phyloP scores from a whole-genome alignment of 495 filamentous ascomycete genomes.

The Amphirosellinia nigrospora region DNA sequence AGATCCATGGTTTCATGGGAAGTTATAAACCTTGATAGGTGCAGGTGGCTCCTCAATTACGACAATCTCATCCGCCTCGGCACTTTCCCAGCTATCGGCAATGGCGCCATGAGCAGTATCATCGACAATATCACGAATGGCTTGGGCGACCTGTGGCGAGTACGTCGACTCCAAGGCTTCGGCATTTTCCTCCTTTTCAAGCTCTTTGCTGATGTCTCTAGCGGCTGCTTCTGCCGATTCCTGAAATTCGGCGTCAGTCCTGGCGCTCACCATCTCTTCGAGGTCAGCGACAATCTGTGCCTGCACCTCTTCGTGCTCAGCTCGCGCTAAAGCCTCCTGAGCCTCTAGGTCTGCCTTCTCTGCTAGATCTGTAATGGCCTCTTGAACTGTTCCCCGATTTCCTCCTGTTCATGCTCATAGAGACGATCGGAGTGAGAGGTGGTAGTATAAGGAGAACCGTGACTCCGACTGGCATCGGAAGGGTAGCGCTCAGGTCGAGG shows the following conservation, averaged over 20 bases:
- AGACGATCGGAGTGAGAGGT: slow-evolving; percentile 21
- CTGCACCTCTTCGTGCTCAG: slow-evolving; percentile 56
- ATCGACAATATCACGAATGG: slow-evolving; percentile 63
- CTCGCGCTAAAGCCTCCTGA: slow-evolving; percentile 66
- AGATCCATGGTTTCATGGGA: slow-evolving; percentile 96
- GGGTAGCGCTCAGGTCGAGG: slow-evolving; percentile 48
- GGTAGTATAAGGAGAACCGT: slow-evolving; percentile 12
- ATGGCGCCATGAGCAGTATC: slow-evolving; percentile 61
- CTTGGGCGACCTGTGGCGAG: slow-evolving; percentile 58
- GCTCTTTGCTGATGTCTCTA: slow-evolving; percentile 60
- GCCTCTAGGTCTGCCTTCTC: slow-evolving; percentile 72
- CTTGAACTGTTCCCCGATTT: slow-evolving; percentile 70
- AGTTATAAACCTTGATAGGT: slow-evolving; percentile 83
- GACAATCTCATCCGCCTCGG: slow-evolving; percentile 71
- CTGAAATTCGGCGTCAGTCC: slow-evolving; percentile 53
- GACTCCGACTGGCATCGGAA: slow-evolving; percentile 28
- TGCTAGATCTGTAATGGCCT: slow-evolving; percentile 72
- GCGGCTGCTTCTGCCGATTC: slow-evolving; percentile 53
- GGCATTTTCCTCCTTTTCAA: slow-evolving; percentile 60
- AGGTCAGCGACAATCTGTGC: slow-evolving; percentile 53
- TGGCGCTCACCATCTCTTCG: slow-evolving; percentile 48
- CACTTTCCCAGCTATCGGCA: slow-evolving; percentile 82
- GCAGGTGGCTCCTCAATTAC: slow-evolving; percentile 69
- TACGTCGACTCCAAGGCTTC: slow-evolving; percentile 58
- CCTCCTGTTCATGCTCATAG: slow-evolving; percentile 33